Evolutionary conservation across 768 basidiomycete species (phyloP), one percentile per base, ranked within the genome.

Genomic region (Suillus placidus): DNA sequence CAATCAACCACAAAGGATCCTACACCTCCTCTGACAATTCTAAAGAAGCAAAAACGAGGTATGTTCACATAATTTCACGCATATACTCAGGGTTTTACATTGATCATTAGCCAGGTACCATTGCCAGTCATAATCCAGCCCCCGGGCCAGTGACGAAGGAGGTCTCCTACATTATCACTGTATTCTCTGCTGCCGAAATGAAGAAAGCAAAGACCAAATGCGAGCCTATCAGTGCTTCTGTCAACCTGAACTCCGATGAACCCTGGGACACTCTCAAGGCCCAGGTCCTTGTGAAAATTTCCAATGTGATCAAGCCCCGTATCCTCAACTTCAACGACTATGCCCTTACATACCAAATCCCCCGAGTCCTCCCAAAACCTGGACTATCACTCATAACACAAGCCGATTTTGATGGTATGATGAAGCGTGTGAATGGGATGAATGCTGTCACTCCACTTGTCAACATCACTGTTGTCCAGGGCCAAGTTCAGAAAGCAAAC

Each of bases 181-280:
- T 60, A 5, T n/a, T 40, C 9, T 60, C 37, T 16, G 58, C 58
- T 26, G 18, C 7, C 9, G 0, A 38, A 60, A 58, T 58, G 34
- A 58, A 58, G 40, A 58, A 58, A 9, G 6, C 56, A 16, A 35
- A 35, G 14, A 58, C 6, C 32, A 58, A 58, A 51, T 1, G 5
- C 4, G 4, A 47, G 45, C 45, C 45, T n/a, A n/a, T 47, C 45
- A 47, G 5, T 6, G 10, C n/a, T n/a, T 49, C 47, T 23, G n/a
- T 49, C 12, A 13, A 49, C 47, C 62, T 63, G 14, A 32, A 23
- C 62, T 38, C 47, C 0, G 6, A 63, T 40, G n/a, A 64, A 40
- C 54, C 54, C 14, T 64, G 37, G 32, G 63, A 64, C 40, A 64
- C 54, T 26, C 52, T 47, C 47, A 64, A 64, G 34, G 63, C 63